Conservation (phyloP, 1,284 basidiomycete genomes). For the Sporisorium sorghi region DNA sequence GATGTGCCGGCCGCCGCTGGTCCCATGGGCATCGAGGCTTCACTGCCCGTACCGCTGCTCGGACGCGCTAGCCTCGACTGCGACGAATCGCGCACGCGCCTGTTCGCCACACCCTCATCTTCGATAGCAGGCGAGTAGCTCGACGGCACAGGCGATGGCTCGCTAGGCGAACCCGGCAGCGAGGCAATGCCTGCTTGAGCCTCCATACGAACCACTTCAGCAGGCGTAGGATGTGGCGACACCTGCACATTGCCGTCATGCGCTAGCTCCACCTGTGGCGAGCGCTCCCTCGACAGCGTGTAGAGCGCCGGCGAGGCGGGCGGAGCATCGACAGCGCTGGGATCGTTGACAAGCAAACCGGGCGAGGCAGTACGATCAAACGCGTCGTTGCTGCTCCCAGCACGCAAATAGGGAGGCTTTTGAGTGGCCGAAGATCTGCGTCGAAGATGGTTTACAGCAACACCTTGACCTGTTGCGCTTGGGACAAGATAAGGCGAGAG, state of each 20-base stretch:
- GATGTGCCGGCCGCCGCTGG: conserved; percentile 10
- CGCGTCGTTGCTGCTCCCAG: conserved; percentile 42
- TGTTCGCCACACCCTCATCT: conserved; percentile 10
- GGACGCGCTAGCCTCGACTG: conserved; percentile 18
- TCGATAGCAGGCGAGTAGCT: conserved; percentile 30
- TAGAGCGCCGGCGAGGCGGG: conserved; percentile 31
- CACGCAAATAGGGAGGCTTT: conserved; percentile 20
- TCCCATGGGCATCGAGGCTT: conserved; percentile 30
- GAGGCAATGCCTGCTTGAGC: conserved; percentile 61
- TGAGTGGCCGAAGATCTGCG: conserved; percentile 37
- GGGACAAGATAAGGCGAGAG: conserved; percentile 14
- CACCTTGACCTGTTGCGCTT: neutral
- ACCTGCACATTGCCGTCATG: neutral
- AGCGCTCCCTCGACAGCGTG: conserved; percentile 22
- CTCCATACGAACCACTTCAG: conserved; percentile 58
- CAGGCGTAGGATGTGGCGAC: conserved; percentile 48
- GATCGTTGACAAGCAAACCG: conserved; percentile 31
- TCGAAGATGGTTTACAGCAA: conserved; percentile 8
- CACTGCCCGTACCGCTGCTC: conserved; percentile 33
- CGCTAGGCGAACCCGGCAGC: conserved; percentile 53
- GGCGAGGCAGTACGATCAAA: conserved; percentile 42
- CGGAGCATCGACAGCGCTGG: conserved; percentile 32
- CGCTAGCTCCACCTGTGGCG: conserved; percentile 7
- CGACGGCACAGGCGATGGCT: conserved; percentile 39
- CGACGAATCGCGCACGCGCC: conserved; percentile 17